A percentile compares a stretch with the other conserved stretches of the same genome.
phyloP scores from a whole-genome alignment of 1,284 basidiomycete genomes.

The Leccinum griseonigrum region DNA sequence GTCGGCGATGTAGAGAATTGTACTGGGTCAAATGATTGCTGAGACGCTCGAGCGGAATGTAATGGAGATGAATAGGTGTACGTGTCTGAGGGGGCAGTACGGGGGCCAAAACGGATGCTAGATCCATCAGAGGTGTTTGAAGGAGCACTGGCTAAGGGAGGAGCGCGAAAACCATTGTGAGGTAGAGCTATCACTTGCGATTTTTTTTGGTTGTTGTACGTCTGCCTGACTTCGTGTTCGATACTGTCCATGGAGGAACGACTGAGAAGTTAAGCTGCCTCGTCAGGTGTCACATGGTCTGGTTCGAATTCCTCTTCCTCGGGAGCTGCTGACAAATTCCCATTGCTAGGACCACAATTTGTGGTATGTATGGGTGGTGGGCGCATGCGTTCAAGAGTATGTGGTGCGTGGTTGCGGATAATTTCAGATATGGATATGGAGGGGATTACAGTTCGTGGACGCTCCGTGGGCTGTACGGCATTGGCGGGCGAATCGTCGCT shows the following conservation, averaged over 20 bases:
- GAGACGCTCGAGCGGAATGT: conserved; percentile 41
- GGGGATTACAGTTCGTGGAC: conserved; percentile 50
- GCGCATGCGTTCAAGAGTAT: conserved; percentile 45
- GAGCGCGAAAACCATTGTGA: conserved; percentile 22
- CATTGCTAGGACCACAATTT: conserved; percentile 47
- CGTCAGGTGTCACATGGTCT: conserved; percentile 46
- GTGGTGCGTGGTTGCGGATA: conserved; percentile 69
- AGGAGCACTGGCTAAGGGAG: conserved; percentile 21
- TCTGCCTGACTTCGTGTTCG: conserved; percentile 72
- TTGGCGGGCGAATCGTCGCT: conserved; percentile 15
- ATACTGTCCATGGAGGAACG: conserved; percentile 83
- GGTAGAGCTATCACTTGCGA: conserved; percentile 39
- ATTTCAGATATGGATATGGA: conserved; percentile 72
- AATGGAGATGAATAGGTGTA: conserved; percentile 38
- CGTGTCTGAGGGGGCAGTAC: conserved; percentile 15
- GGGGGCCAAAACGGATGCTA: conserved; percentile 22
- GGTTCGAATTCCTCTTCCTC: conserved; percentile 50
- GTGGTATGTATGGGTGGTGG: conserved; percentile 44
- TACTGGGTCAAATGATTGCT: conserved; percentile 44
- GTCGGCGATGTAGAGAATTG: conserved; percentile 43
- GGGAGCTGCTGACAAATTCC: conserved; percentile 40
- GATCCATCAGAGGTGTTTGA: conserved; percentile 32
- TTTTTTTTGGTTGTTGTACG: conserved; percentile 57
- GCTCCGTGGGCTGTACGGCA: conserved; percentile 23
- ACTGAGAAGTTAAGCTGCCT: conserved; percentile 62